Evolutionary conservation across 345 rosid genomes (phyloP).

Genomic region (Citrus mangshanensis): DNA sequence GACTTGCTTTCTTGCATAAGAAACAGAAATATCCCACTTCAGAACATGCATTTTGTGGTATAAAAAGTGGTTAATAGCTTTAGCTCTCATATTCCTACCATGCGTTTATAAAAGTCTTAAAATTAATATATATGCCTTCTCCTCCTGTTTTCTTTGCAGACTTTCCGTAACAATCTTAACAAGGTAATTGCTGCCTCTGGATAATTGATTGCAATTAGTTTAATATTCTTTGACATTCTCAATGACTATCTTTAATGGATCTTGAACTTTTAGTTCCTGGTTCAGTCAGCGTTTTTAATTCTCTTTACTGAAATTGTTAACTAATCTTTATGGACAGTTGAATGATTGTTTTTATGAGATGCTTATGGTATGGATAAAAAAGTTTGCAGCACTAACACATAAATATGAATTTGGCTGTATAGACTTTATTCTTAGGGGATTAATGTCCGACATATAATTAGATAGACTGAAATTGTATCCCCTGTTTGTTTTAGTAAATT

Average conservation of each 20-base stretch:
- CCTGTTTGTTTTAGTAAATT: background rate
- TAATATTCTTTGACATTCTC: background rate
- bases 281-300: background rate
- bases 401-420: background rate
- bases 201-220: background rate
- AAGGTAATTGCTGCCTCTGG: slow-evolving; percentile 53
- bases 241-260: background rate
- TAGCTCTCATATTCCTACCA: slow-evolving; percentile 2
- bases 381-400: background rate
- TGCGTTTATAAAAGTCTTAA: slow-evolving; percentile 10
- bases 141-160: slow-evolving; percentile 40
- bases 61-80: slow-evolving; percentile 16
- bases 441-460: background rate
- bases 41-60: slow-evolving; percentile 99
- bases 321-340: background rate
- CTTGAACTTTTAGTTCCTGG: background rate
- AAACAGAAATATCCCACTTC: slow-evolving; percentile 72
- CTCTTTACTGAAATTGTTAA: background rate
- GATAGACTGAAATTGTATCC: background rate
- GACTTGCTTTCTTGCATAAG: slow-evolving; percentile 82
- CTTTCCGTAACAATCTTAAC: slow-evolving; percentile 89
- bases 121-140: slow-evolving; percentile 22
- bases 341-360: background rate
- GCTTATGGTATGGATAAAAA: background rate
- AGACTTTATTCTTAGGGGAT: background rate